Base-by-base conservation (phyloP, 345 rosid species). In the Salix purpurea region DNA sequence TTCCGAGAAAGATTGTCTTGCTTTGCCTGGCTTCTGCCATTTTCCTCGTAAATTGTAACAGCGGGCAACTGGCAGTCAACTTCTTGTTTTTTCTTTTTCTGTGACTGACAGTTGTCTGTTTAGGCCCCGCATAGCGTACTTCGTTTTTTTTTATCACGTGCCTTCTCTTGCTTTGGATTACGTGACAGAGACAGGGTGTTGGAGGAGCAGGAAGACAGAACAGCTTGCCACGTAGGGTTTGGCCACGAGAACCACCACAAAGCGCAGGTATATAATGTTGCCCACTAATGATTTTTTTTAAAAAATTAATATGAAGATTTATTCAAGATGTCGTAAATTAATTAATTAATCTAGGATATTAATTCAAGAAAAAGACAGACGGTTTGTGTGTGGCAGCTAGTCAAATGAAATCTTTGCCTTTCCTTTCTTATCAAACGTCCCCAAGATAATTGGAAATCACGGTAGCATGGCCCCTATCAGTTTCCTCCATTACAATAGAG, bases 381-480 rank as follows among this genome's bases (percentile, higher is more conserved):
- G 4, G 32, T 13, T 2, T 24, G 1, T 11, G n/a, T 1, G n/a
- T 15, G 56, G 14, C 32, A 48, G 11, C 7, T 24, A 36, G 48
- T 48, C 65, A 65, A 75, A 32, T 16, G 39, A 75, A 8, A 73
- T 76, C 79, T 54, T 48, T 39, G 76, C 77, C 67, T 42, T 71
- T 6, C 23, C 66, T 64, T n/a, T 78, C 23, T 23, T 69, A 56
- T 73, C 83, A 72, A 73, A 70, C 78, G 82, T 70, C 72, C 83
- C 87, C 89, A 67, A 61, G 52, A 56, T 80, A 81, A 76, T 80
- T 86, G 88, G 88, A 80, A 85, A 78, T 78, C 54, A 73, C 69
- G 78, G 23, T 16, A 73, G 19, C 5, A 19, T 60, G 36, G 70
- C 24, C 26, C 79, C 78, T 76, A 15, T 66, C 46, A 23, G 3